These are phyloP conservation scores for Pseudogymnoascus sp. DNA, from an alignment of 2,329 filamentous ascomycete species.

Conservation along the genomic window DNA sequence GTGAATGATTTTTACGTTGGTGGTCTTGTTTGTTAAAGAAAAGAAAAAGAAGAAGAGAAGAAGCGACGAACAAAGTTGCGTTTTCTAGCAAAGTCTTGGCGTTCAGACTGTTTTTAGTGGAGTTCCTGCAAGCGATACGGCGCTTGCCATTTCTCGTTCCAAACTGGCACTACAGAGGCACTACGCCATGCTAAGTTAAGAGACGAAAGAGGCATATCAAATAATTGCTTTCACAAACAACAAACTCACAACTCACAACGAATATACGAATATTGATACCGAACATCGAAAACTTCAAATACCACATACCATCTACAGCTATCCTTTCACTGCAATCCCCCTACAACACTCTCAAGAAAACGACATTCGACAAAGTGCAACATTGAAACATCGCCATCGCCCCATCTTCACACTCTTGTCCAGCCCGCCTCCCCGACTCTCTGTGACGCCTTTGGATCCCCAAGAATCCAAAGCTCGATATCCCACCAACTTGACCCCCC, in stretches of 20 bases:
- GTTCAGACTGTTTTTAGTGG: neutral
- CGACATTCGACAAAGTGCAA: neutral
- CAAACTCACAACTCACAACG: neutral
- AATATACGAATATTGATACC: conserved; percentile 11
- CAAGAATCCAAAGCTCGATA: conserved; percentile 12
- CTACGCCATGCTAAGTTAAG: conserved; percentile 10
- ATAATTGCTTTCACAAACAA: conserved; percentile 9
- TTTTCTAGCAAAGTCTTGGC: conserved; percentile 10
- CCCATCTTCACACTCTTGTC: conserved; percentile 11
- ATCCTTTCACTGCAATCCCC: neutral
- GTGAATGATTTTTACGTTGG: conserved; percentile 63
- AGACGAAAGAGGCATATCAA: conserved; percentile 11
- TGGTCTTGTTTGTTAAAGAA: conserved; percentile 49
- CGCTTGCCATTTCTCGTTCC: conserved; percentile 10
- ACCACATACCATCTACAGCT: neutral
- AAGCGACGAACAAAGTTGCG: conserved; percentile 11
- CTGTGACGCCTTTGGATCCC: neutral
- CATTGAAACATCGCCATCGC: neutral
- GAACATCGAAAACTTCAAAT: neutral
- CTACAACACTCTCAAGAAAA: neutral
- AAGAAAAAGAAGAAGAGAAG: conserved; percentile 30
- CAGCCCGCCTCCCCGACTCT: neutral
- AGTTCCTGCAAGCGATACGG: conserved; percentile 8
- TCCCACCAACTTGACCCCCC: neutral
- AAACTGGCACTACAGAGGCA: conserved; percentile 6